phyloP scores from a whole-genome alignment of 2,329 filamentous ascomycete genomes.

The Trichoderma harzianum region DNA sequence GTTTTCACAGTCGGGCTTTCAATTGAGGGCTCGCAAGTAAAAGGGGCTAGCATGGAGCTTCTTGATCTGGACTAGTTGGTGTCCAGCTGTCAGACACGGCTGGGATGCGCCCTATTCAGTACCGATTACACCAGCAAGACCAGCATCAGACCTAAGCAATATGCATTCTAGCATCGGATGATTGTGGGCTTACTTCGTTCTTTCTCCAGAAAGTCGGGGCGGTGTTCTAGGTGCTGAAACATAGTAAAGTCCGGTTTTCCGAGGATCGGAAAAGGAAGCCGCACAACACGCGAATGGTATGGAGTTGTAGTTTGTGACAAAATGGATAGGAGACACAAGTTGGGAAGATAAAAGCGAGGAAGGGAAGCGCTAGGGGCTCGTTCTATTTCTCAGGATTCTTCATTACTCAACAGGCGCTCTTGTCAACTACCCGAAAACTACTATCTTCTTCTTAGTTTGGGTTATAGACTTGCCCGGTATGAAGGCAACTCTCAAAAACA shows the following conservation, averaged over 20 bases:
- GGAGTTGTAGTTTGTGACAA: neutral
- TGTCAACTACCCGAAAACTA: neutral
- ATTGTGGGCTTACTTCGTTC: neutral
- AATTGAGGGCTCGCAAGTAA: neutral
- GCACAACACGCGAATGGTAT: neutral
- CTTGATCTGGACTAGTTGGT: conserved; percentile 9
- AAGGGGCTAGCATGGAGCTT: conserved; percentile 7
- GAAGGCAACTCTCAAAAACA: neutral
- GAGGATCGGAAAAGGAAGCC: neutral
- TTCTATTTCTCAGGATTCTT: neutral
- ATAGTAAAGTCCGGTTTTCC: neutral
- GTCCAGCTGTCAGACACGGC: neutral
- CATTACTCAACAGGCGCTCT: neutral
- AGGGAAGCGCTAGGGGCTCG: neutral
- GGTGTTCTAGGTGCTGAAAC: neutral
- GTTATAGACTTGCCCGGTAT: neutral
- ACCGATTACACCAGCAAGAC: neutral
- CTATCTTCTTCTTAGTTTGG: neutral
- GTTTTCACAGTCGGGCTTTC: neutral
- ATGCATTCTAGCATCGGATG: conserved; percentile 6
- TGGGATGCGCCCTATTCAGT: neutral
- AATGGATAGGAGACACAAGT: neutral
- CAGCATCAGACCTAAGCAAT: conserved; percentile 2
- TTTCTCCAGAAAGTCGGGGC: neutral
- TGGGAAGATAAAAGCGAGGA: neutral